These are phyloP conservation scores for Populus tomentosa DNA, from an alignment of 441 rosid species.

Conservation along the genomic window DNA sequence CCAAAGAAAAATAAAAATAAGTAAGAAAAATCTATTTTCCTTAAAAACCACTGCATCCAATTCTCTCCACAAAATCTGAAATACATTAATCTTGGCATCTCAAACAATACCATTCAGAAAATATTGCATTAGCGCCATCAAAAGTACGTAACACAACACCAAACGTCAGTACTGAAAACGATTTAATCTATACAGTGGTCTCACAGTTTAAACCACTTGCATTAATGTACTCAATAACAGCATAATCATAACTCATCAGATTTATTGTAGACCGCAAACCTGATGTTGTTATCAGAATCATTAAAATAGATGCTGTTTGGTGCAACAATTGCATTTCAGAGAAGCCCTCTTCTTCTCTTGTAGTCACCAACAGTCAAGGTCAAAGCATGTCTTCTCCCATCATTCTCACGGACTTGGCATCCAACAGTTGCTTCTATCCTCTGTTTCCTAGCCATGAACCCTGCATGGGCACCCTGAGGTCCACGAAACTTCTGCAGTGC, in stretches of 20 bases:
- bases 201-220: no score
- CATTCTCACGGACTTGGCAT: slow-evolving; percentile 69
- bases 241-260: background rate
- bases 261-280: background rate
- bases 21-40: no score
- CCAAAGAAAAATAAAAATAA: no score
- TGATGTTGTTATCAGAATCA: background rate
- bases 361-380: slow-evolving; percentile 92
- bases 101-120: background rate
- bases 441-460: slow-evolving; percentile 91
- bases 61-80: background rate
- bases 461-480: slow-evolving; percentile 72
- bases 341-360: slow-evolving; percentile 97
- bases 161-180: no score
- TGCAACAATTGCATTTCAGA: slow-evolving; percentile 35
- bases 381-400: slow-evolving; percentile 76
- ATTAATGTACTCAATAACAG: background rate
- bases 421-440: slow-evolving; percentile 83
- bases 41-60: no score
- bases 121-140: background rate
- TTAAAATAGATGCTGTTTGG: background rate
- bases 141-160: background rate
- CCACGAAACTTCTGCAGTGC: slow-evolving; percentile 75
- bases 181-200: background rate
- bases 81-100: background rate